Evolutionary conservation across 208 protist genomes (phyloP), one percentile per base, ranked within the genome.

Genomic region (Wallacemonas collosoma): DNA sequence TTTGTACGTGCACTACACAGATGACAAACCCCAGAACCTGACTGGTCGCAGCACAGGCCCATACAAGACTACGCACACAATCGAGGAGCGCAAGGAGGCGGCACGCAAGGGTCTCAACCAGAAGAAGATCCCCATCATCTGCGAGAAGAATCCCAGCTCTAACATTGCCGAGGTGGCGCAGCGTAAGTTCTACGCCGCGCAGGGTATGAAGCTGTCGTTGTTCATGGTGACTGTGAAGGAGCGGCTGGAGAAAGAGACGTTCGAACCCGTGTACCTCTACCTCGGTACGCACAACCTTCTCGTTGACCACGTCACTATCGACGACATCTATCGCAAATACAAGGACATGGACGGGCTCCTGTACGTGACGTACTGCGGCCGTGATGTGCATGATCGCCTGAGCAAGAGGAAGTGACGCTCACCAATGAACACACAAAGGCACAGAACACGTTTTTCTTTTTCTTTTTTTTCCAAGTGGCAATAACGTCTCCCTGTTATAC

Each of bases 81-180:
- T 88, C 62, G 78, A 91, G 48, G 73, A 81, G 50, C 81, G 86
- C 56, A 72, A 85, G 61, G 53, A 60, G 11, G 86, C 86, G 51
- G 40, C 86, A 8, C 39, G 56, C 54, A 82, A 78, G 65, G 82
- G 83, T 3, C 54, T 73, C 39, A 63, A 80, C 56, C 78, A 87
- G 14, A 91, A 94, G 55, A 73, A 91, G 26, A 85, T 97, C 15
- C 93, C 93, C 9, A 82, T 98, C 39, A 97, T 98, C 68, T 96
- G 91, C 69, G 95, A 98, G 76, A 94, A 93, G 61, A 83, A 84
- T 8, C 70, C 81, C 56, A 86, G 91, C 39, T 88, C 79, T 14
- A 80, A 89, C 51, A 82, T 98, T 67, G 73, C 84, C 7, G 90
- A 95, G 43, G 77, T 96, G 60, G 83, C 94, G 61, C 92, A 93